Conservation (phyloP, 164 flowering plant species). For the Amborella trichopoda region DNA sequence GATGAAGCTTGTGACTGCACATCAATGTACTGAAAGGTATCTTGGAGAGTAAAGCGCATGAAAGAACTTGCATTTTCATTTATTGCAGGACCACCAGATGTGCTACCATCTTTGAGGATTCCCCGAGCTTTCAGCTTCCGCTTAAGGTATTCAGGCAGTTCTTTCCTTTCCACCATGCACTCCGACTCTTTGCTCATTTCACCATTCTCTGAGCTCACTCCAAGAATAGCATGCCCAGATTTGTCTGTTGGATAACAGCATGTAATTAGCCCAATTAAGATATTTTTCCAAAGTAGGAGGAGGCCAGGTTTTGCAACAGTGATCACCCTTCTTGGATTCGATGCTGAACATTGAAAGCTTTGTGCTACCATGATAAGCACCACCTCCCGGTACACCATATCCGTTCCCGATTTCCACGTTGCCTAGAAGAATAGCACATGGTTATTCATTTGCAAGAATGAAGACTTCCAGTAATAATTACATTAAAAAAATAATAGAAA, state of each 20-base stretch:
- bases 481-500: too few relatives aligned
- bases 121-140: constrained; percentile 86
- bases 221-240: constrained; percentile 14
- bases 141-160: constrained; percentile 83
- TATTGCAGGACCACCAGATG: constrained; percentile 8
- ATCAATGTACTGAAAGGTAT: too few relatives aligned
- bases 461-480: too few relatives aligned
- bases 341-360: constrained; percentile 12
- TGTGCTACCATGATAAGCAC: constrained; percentile 50
- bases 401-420: constrained; percentile 92
- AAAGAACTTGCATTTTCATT: constrained; percentile 25
- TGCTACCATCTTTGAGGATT: constrained; percentile 47
- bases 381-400: constrained; percentile 98
- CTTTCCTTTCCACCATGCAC: constrained; percentile 25
- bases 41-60: too few relatives aligned
- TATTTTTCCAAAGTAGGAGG: too few relatives aligned
- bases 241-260: constrained; percentile 17
- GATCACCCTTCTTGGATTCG: constrained; percentile 15
- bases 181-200: constrained; percentile 21
- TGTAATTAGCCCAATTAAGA: too few relatives aligned
- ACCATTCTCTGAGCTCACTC: constrained; percentile 9
- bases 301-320: neutral
- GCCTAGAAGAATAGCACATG: constrained; percentile 19
- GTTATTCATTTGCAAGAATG: too few relatives aligned
- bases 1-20: too few relatives aligned